These are phyloP conservation scores for Selaginella tamariscina DNA, from an alignment of 75 land plant genomes.

Conservation along the genomic window DNA sequence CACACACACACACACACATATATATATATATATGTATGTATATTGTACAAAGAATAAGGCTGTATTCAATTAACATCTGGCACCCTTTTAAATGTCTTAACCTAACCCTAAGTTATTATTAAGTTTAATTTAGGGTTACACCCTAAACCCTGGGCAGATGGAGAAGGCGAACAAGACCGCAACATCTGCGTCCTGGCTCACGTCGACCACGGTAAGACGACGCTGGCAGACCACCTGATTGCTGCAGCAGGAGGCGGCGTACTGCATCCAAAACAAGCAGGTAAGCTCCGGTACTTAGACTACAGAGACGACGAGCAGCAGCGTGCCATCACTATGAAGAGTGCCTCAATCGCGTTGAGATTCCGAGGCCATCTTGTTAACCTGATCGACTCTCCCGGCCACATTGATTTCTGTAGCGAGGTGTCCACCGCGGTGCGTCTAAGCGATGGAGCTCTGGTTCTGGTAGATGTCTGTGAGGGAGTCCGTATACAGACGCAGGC, in stretches of 20 bases:
- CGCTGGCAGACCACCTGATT: constrained; percentile 80
- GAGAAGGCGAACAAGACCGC: no score
- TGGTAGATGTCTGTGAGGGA: constrained; percentile 86
- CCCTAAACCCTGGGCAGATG: no score
- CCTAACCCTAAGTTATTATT: no score
- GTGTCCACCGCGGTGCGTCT: constrained; percentile 79
- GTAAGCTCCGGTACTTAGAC: constrained; percentile 63
- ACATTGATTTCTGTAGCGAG: constrained; percentile 89
- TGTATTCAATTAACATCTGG: no score
- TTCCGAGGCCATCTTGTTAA: constrained; percentile 47
- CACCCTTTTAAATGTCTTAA: no score
- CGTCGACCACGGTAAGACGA: constrained; percentile 94
- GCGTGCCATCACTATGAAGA: constrained; percentile 92
- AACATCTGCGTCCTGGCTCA: constrained; percentile 93
- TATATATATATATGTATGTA: no score
- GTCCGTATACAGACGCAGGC: constrained; percentile 98
- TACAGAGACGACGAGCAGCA: constrained; percentile 75
- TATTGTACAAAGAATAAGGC: no score
- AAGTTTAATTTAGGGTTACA: no score
- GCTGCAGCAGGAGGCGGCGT: constrained; percentile 64
- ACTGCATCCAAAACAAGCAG: constrained; percentile 65
- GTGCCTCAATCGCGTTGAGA: constrained; percentile 54
- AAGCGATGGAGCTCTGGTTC: constrained; percentile 77
- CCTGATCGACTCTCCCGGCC: constrained; percentile 90
- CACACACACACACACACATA: no score